Percentiles rank a stretch among this genome's conserved stretches.
These are phyloP conservation scores for Stygiomarasmius scandens DNA, from an alignment of 1,284 basidiomycete species.

Conservation along the genomic window DNA sequence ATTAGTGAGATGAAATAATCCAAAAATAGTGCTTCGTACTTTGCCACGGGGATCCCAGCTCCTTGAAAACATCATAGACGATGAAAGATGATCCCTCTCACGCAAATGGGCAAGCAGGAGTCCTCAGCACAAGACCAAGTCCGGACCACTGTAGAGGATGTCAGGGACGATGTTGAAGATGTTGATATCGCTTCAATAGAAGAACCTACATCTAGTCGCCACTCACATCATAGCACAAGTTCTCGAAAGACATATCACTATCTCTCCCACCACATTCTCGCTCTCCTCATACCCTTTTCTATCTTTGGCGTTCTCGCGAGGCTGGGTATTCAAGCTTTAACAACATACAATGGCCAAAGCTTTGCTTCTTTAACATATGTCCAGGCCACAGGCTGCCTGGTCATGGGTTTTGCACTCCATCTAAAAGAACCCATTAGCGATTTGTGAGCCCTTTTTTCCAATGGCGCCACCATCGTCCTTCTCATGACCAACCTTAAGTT, in stretches of 20 bases:
- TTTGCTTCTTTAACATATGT: constrained; percentile 88
- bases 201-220: constrained; percentile 1
- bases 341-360: constrained; percentile 71
- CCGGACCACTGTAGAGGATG: constrained; percentile 10
- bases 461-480: not conserved
- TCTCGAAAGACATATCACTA: constrained; percentile 36
- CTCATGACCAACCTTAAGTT: constrained; percentile 48
- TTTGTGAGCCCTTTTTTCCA: constrained; percentile 59
- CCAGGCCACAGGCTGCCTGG: constrained; percentile 87
- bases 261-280: constrained; percentile 64
- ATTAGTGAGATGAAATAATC: too few relatives aligned
- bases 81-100: constrained; percentile 7
- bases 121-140: constrained; percentile 3
- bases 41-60: constrained; percentile 34
- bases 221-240: constrained; percentile 3
- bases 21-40: constrained; percentile 16
- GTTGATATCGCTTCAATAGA: constrained; percentile 9
- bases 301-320: constrained; percentile 81
- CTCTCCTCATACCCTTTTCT: constrained; percentile 75
- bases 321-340: constrained; percentile 73
- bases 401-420: constrained; percentile 84
- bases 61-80: constrained; percentile 1
- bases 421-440: constrained; percentile 71
- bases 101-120: constrained; percentile 1
- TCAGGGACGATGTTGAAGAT: constrained; percentile 2